Base-by-base conservation (phyloP, 176 grass and related monocot species). In the Avena eriantha region DNA sequence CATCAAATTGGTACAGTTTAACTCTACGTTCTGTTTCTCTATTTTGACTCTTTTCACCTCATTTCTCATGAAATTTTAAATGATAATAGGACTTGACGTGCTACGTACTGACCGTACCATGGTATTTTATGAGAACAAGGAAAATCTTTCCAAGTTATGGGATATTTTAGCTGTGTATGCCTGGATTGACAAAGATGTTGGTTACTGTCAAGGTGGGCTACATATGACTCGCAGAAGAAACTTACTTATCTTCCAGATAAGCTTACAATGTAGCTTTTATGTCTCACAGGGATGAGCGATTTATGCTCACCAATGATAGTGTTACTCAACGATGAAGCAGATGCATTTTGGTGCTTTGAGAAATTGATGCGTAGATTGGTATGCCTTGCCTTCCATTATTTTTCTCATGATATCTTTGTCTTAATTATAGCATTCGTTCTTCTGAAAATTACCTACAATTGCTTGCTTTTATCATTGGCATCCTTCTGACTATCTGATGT, bases 171-270 rank as follows among this genome's bases (percentile, higher is more conserved):
- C 97, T 5, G 92, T 99, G 73, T 99, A 99, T 93, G 87, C 94
- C 48, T 99, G 97, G 97, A 97, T 99, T 88, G 97, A 97, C 83
- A 99, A 99, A 90, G 97, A 99, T 83, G 90, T 99, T 67, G 97
- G 97, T 50, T 99, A 99, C 29, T 99, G 97, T 87, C 97, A 99
- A 99, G 97, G 97, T 97, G 67, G 19, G 77, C 17, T 74, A 71
- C 72, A 86, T 83, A 73, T 73, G 22, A 84, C 17, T 61, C 54
- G 8, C 31, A 87, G 10, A 65, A 16, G 33, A 47, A 73, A 89
- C 34, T 85, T 15, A 85, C 36, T 77, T 80, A 75, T 1, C 68
- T 31, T 69, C 18, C 41, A 90, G 82, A 57, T 49, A 80, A 49
- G 68, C 46, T 88, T 47, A 78, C 26, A 85, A 48, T 81, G 46